Base-by-base conservation (phyloP, 345 rosid species). In the Noccaea bulbosa region DNA sequence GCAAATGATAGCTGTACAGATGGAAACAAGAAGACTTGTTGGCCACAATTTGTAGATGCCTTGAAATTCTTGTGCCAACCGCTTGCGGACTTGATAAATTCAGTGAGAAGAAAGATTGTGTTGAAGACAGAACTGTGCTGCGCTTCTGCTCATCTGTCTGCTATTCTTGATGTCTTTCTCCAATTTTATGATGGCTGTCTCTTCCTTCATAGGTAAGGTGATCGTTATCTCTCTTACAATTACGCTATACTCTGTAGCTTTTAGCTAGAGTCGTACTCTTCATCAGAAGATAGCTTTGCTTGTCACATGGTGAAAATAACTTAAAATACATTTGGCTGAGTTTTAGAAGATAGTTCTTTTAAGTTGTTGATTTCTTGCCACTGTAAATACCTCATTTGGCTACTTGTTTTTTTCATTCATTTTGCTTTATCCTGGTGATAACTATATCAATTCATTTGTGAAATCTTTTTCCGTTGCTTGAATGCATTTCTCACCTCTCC, bases 31-130 rank as follows among this genome's bases (percentile, higher is more conserved):
- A 69, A 68, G 34, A 82, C 76, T 80, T 81, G 71, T 77, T 66
- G 76, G 51, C 59, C 32, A 24, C 79, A 79, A 56, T 89, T 79
- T 80, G 67, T 84, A 37, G 79, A 78, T 74, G 89, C 84, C 58
- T 59, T 91, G 81, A 81, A 78, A 77, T 94, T 89, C 79, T 82
- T 91, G 75, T 89, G 97, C 76, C 85, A 82, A 70, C 95, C 91
- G 3, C 87, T 94, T 52, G 88, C 90, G 51, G 91, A 86, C 76
- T 78, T 80, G 63, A 82, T 89, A 38, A 84, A 84, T 78, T 78
- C 74, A n/a, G 80, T 81, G 78, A 86, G 84, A 68, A 80, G 85
- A 49, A 77, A 76, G 40, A 67, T 91, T 50, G 56, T 89, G 66
- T 67, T 80, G 70, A 83, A 79, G 79, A 66, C 65, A 62, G 84